phyloP scores from a whole-genome alignment of 345 rosid species.

The Arabidopsis suecica region DNA sequence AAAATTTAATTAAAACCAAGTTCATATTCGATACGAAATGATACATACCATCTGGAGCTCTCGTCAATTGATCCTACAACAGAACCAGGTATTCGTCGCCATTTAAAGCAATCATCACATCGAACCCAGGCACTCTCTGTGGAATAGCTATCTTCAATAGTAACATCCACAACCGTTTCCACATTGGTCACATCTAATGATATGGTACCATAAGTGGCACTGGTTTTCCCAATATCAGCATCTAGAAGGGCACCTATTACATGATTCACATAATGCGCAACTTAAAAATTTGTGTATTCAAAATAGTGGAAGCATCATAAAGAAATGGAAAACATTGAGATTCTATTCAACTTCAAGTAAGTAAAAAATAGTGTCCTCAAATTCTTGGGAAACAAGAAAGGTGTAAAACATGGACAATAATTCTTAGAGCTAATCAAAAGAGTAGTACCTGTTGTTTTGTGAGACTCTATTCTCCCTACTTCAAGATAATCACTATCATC shows the following conservation, averaged over 20 bases:
- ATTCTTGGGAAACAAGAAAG: conserved; percentile 11
- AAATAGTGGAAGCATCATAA: conserved; percentile 28
- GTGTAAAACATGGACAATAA: background rate
- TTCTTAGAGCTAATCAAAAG: conserved; percentile 31
- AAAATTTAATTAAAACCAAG: conserved; percentile 11
- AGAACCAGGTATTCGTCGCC: conserved; percentile 88
- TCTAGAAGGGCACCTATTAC: conserved; percentile 45
- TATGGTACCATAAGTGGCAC: conserved; percentile 41
- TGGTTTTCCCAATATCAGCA: conserved; percentile 43
- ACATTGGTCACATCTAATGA: conserved; percentile 47
- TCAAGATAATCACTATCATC: conserved; percentile 48
- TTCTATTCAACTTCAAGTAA: conserved; percentile 5
- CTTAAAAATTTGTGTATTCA: conserved; percentile 19
- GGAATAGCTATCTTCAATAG: conserved; percentile 51
- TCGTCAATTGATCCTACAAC: conserved; percentile 72
- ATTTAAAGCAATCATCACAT: conserved; percentile 92
- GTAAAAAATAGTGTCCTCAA: background rate
- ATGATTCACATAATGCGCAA: conserved; percentile 21
- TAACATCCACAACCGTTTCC: conserved; percentile 46
- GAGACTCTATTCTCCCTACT: conserved; percentile 36
- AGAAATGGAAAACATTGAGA: conserved; percentile 7
- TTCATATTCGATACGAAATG: conserved; percentile 18
- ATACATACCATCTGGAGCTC: conserved; percentile 74
- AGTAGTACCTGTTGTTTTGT: conserved; percentile 55
- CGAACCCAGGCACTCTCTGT: conserved; percentile 86